phyloP scores from a whole-genome alignment of 2,329 filamentous ascomycete species.

The Coniella vitis region DNA sequence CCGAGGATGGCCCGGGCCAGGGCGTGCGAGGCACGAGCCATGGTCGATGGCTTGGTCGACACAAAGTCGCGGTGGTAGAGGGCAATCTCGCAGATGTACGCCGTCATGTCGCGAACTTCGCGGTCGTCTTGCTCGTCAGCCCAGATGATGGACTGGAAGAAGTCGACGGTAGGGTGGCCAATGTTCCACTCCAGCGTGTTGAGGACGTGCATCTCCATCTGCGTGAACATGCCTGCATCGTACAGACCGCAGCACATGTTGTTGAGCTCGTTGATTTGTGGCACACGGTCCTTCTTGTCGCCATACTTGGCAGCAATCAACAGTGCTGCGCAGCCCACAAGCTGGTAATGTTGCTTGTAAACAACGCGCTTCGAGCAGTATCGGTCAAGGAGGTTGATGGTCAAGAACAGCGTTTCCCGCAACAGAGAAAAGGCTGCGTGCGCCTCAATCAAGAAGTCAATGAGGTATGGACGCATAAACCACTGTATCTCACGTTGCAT shows the following conservation, averaged over 20 bases:
- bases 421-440: constrained; percentile 91
- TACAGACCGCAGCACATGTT: constrained; percentile 99
- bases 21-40: constrained; percentile 81
- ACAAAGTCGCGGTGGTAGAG: constrained; percentile 97
- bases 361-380: constrained; percentile 98
- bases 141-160: constrained; percentile 82
- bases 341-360: constrained; percentile 98
- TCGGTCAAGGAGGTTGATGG: constrained; percentile 91
- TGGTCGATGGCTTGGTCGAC: constrained; percentile 80
- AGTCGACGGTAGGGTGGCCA: constrained; percentile 91
- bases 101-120: constrained; percentile 89
- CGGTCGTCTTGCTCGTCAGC: constrained; percentile 71
- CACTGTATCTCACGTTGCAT: constrained; percentile 99
- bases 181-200: constrained; percentile 96
- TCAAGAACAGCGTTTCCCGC: constrained; percentile 91
- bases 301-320: constrained; percentile 98
- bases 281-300: constrained; percentile 97
- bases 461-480: constrained; percentile 98
- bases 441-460: constrained; percentile 96
- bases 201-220: constrained; percentile 99
- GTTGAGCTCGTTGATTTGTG: constrained; percentile 92
- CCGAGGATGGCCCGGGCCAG: constrained; percentile 81
- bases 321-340: constrained; percentile 91
- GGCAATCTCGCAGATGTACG: constrained; percentile 91
- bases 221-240: constrained; percentile 98